Evolutionary conservation across 345 rosid species (phyloP), one percentile per base, ranked within the genome.

Genomic region (Citrus sinensis): DNA sequence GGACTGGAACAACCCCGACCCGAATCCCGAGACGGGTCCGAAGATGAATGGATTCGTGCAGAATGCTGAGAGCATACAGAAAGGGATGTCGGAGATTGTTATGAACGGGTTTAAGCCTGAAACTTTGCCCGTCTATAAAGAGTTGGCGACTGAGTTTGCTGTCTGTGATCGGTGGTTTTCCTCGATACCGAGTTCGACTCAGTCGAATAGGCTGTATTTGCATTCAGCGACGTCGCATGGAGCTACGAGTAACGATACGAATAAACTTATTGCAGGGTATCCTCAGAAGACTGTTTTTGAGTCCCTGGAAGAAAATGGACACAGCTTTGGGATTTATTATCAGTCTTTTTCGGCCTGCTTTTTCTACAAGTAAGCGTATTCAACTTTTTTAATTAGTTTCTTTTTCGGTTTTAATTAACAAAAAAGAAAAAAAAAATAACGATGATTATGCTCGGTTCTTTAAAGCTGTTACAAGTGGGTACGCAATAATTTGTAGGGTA

Each of bases 121-220:
- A 24, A 80, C 78, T 19, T 77, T 92, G 30, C 93, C 97, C 13
- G 92, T 90, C 1, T 92, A 77, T 72, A 88, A 87, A 78, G 87
- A 87, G 73, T 72, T 92, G 80, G 92, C 86, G 76, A 59, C 74
- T 20, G 88, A 92, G 83, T 92, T 92, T 75, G 97, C 89, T 24
- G 91, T 92, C 1, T 92, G 96, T 29, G 96, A 92, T 22, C 88
- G 91, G 70, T 92, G 96, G 96, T 92, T 92, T 75, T 84, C 96
- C 80, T 92, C 96, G 34, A 42, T 89, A 7, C 96, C 96, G 13
- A 77, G 89, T 29, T 83, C 89, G 9, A 92, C 96, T 30, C 96
- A 92, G 85, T 89, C 94, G 29, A 92, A 92, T 67, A 73, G 96
- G 73, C 80, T 92, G 27, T 92, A 79, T 72, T 82, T 92, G 16